These are phyloP conservation scores for Salix brachista DNA, from an alignment of 345 rosid genomes.

Conservation along the genomic window DNA sequence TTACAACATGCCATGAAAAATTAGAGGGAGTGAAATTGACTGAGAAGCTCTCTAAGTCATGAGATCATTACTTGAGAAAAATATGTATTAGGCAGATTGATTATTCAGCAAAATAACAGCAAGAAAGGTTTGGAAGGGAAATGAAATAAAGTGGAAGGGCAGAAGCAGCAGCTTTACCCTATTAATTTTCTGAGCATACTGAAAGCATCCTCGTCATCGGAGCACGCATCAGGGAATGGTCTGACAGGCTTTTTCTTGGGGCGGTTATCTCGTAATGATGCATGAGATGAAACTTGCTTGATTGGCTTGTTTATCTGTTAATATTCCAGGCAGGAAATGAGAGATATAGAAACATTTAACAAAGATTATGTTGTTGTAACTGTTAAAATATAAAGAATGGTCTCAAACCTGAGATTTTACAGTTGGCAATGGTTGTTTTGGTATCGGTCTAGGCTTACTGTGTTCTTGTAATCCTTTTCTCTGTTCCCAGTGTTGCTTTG, in stretches of 20 bases:
- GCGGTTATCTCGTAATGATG: slow-evolving; percentile 31
- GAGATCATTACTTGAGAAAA: too few species aligned
- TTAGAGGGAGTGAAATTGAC: too few species aligned
- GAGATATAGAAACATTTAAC: neutral
- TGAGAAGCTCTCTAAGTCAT: too few species aligned
- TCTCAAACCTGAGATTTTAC: slow-evolving; percentile 46
- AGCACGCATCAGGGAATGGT: slow-evolving; percentile 25
- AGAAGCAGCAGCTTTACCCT: slow-evolving; percentile 28
- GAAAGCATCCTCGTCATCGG: slow-evolving; percentile 39
- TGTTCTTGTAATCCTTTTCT: slow-evolving; percentile 43
- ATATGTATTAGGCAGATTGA: too few species aligned
- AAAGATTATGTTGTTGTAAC: neutral
- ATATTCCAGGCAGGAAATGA: slow-evolving; percentile 7
- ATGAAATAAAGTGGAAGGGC: neutral
- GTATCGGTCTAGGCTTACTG: slow-evolving; percentile 27
- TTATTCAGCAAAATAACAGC: too few species aligned
- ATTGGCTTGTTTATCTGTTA: slow-evolving; percentile 34
- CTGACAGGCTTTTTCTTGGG: slow-evolving; percentile 52
- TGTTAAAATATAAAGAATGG: neutral
- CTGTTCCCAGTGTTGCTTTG: slow-evolving; percentile 48
- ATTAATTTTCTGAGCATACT: slow-evolving; percentile 55
- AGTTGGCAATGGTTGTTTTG: slow-evolving; percentile 39
- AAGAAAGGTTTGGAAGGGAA: neutral
- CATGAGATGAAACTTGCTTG: slow-evolving; percentile 39
- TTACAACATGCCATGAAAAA: too few species aligned